A percentile compares a stretch with the other conserved stretches of the same genome.
These are phyloP conservation scores for Rasamsonia emersonii DNA, from an alignment of 2,329 filamentous ascomycete species.

Conservation along the genomic window DNA sequence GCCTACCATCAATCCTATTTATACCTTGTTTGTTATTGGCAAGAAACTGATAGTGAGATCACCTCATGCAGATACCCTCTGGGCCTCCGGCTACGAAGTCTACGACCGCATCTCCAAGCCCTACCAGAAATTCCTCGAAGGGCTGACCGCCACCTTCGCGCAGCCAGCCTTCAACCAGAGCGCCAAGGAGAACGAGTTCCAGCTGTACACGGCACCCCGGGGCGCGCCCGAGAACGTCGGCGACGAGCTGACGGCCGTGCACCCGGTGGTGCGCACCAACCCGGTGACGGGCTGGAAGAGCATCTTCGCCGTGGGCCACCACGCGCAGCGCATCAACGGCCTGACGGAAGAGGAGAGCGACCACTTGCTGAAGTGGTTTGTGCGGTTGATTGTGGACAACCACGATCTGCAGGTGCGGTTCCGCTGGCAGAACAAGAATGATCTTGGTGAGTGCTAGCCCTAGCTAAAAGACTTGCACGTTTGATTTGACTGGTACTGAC, in stretches of 20 bases:
- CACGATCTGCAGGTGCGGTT: constrained; percentile 35
- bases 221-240: constrained; percentile 53
- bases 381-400: constrained; percentile 30
- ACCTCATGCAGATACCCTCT: constrained; percentile 30
- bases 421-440: constrained; percentile 32
- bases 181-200: constrained; percentile 22
- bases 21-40: too few relatives aligned
- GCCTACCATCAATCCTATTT: neutral
- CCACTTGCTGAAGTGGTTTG: constrained; percentile 26
- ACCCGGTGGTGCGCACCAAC: constrained; percentile 45
- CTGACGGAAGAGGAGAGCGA: constrained; percentile 24
- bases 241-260: constrained; percentile 39
- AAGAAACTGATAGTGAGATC: neutral
- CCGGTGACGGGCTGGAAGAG: constrained; percentile 34
- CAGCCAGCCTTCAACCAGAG: constrained; percentile 23
- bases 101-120: constrained; percentile 34
- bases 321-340: constrained; percentile 24
- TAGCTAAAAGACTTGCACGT: neutral
- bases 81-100: constrained; percentile 36
- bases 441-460: constrained; percentile 24
- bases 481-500: neutral
- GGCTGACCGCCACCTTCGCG: constrained; percentile 24
- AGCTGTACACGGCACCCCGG: constrained; percentile 20
- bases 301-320: constrained; percentile 26
- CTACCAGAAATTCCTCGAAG: constrained; percentile 27